Evolutionary conservation across 805 yeast genomes (phyloP), one percentile per base, ranked within the genome.

Genomic region (Kregervanrija fluxuum): DNA sequence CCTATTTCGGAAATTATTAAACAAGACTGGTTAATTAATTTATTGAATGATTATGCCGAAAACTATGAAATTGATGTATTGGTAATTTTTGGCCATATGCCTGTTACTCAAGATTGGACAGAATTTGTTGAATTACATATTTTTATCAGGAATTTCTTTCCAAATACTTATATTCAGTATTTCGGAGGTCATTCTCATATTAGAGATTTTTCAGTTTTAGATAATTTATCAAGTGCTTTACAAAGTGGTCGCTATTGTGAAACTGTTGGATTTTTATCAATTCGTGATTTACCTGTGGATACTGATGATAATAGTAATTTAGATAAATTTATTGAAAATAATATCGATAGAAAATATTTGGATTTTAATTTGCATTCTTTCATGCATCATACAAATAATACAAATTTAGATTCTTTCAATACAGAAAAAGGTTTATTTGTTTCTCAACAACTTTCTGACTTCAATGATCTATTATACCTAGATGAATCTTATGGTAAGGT

Each of bases 101-200:
- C 96, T 0, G 76, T 80, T 51, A 67, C 48, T 30, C 79, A 76
- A 44, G 62, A 63, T 32, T 80, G 82, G 81, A 52, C 57, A 3
- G 89, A 83, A 56, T 57, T 77, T 49, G 63, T 64, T 46, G 46
- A 62, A 3, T 59, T 82, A 35, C 80, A 80, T 51, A 37, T 56
- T 0, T 62, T 60, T 5, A 62, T 91, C 28, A 74, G 97, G 48
- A 47, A 59, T 22, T 66, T 63, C 28, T 84, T 76, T 54, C 91
- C 95, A 5, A 59, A 70, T 30, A 71, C 74, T 0, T 68, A 79
- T 0, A 84, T 91, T 43, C 96, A 88, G 60, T 86, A 84, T 54
- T 82, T 91, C 63, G 98, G 97, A 1, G 98, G 97, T 1, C 98
- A 91, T 64, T 80, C 95, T 30, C 98, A 91, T 59, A 79, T 91